phyloP scores from a whole-genome alignment of 78 protist genomes.

The Protostelium mycophagum region DNA sequence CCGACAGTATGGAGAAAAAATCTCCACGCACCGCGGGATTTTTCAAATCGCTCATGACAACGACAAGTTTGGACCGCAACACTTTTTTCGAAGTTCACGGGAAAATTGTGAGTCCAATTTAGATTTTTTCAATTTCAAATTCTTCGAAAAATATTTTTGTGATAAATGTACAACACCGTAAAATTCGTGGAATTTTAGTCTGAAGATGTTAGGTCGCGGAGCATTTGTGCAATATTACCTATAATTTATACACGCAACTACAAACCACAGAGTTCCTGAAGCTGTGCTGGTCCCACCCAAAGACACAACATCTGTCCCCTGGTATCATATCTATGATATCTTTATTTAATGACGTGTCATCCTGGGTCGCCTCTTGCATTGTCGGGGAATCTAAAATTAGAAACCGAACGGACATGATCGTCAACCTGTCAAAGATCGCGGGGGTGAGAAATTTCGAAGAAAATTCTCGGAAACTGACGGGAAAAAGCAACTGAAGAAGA shows the following conservation, averaged over 20 bases:
- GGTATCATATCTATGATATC: slow-evolving; percentile 30
- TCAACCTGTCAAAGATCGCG: slow-evolving; percentile 36
- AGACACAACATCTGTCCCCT: slow-evolving; percentile 20
- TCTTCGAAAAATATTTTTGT: too few relatives aligned
- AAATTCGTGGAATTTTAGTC: too few relatives aligned
- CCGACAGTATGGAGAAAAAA: too few relatives aligned
- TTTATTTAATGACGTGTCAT: slow-evolving; percentile 36
- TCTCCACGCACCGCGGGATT: too few relatives aligned
- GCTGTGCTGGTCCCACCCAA: background rate
- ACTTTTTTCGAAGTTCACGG: background rate
- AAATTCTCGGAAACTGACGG: background rate
- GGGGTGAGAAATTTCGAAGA: slow-evolving; percentile 6
- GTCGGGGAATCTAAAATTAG: slow-evolving; percentile 38
- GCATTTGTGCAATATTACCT: background rate
- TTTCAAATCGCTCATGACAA: too few relatives aligned
- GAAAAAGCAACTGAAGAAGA: slow-evolving; percentile 20
- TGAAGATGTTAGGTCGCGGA: background rate
- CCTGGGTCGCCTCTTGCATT: slow-evolving; percentile 38
- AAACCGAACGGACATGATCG: slow-evolving; percentile 47
- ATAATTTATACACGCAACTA: background rate
- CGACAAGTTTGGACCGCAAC: background rate
- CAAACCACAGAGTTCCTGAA: background rate
- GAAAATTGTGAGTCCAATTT: background rate
- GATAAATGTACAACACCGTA: too few relatives aligned
- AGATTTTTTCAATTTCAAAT: too few relatives aligned